Conservation (phyloP, 176 grass and related monocot genomes). For the Zoysia pacifica region DNA sequence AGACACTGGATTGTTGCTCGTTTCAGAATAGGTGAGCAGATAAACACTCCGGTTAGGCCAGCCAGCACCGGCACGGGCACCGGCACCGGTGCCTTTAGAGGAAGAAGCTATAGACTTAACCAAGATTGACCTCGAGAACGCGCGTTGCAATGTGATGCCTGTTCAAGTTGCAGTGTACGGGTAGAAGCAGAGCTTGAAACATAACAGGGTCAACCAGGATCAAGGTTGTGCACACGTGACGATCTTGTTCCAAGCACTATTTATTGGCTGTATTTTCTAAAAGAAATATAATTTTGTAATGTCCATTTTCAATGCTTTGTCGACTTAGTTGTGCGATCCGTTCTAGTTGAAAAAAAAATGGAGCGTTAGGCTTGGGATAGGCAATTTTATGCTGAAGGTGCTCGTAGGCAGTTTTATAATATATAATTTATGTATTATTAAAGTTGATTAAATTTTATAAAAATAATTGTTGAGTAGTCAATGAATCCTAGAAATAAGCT, state of each 20-base stretch:
- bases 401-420: too few species aligned
- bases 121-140: conserved; percentile 27
- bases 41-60: conserved; percentile 41
- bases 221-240: not conserved
- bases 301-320: not conserved
- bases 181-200: conserved; percentile 1
- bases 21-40: conserved; percentile 60
- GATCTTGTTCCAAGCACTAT: not conserved
- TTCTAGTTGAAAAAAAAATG: not conserved
- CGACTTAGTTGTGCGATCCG: not conserved
- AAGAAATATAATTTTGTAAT: not conserved
- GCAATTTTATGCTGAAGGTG: not conserved
- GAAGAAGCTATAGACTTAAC: conserved; percentile 59
- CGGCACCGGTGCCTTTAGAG: conserved; percentile 57
- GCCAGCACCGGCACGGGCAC: conserved; percentile 32
- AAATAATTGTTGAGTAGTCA: too few species aligned
- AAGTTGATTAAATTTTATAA: too few species aligned
- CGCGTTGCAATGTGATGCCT: not conserved
- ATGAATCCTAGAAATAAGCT: too few species aligned
- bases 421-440: too few species aligned
- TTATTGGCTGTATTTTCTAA: not conserved
- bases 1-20: conserved; percentile 85
- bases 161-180: conserved; percentile 4
- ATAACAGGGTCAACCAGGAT: conserved; percentile 21
- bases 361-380: not conserved